Evolutionary conservation across 768 basidiomycete species (phyloP), one percentile per base, ranked within the genome.

Genomic region (Lyophyllum atratum): DNA sequence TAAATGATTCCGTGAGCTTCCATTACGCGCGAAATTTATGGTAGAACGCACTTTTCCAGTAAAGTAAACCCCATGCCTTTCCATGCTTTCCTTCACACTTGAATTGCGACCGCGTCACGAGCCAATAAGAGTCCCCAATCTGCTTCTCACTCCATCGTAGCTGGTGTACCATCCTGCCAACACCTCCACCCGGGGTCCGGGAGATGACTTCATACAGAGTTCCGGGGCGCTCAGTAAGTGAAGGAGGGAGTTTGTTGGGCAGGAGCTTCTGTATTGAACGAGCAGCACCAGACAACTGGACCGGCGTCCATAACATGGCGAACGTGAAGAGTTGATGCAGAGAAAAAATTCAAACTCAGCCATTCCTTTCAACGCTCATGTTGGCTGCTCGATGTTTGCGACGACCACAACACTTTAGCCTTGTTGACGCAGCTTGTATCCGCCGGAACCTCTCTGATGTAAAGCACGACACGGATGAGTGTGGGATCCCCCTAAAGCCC

Each of bases 11-110:
- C 45, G 42, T n/a, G n/a, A 46, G 44, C 55, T 31, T 51, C 37
- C 9, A 42, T 21, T 59, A n/a, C n/a, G 29, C 33, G 37, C 48
- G n/a, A 47, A 49, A 43, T 21, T 39, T 55, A 2, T n/a, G 25
- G 22, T 12, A 21, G 24, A 19, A 17, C 85, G 56, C 51, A 92
- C 92, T 90, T 76, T 80, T 85, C 90, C 92, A 94, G 54, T 85
- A 79, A 4, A 93, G 73, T 57, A 77, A 76, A 7, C 92, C 92
- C 93, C 93, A 94, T 17, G 84, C 92, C 69, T 87, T 92, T 2
- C 92, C 92, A 63, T 92, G 89, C 25, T 70, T 76, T 25, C 91
- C 91, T 61, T 86, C 85, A 42, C 76, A 75, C 70, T 93, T 94
- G 68, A 93, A 84, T 59, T 76, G 74, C 29, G 89, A 80, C 65